phyloP scores from a whole-genome alignment of 1,284 basidiomycete genomes.

The Apiotrichum mycotoxinovorans region DNA sequence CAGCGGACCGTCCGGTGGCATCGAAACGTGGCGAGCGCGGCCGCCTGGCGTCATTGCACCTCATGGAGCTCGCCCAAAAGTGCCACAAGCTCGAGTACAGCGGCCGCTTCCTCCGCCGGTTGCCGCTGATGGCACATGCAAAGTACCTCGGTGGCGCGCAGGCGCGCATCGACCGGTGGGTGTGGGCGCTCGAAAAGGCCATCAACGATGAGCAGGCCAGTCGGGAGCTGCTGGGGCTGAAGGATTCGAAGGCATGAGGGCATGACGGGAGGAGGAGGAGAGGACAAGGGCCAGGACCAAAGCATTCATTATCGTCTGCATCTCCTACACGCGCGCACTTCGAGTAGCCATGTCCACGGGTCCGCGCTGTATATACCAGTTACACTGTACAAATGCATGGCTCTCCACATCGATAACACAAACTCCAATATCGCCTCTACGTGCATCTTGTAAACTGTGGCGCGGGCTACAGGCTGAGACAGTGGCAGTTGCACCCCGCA shows the following conservation, averaged over 20 bases:
- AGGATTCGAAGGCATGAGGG: not conserved
- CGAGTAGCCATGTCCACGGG: not conserved
- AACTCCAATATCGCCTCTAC: not conserved
- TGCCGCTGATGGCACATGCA: constrained; percentile 88
- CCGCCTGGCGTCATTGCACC: constrained; percentile 8
- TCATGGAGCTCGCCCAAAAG: not conserved
- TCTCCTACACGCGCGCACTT: not conserved
- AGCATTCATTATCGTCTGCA: not conserved
- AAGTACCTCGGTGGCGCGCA: constrained; percentile 56
- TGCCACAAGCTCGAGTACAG: constrained; percentile 4
- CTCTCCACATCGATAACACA: too few relatives aligned
- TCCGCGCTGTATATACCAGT: not conserved
- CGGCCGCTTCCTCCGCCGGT: constrained; percentile 59
- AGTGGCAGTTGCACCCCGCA: constrained; percentile 44
- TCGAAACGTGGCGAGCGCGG: constrained; percentile 6
- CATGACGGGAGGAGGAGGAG: not conserved
- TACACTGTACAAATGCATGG: not conserved
- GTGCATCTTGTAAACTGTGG: too few relatives aligned
- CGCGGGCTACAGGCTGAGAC: constrained; percentile 28
- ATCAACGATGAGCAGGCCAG: constrained; percentile 50
- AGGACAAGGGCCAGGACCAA: too few relatives aligned
- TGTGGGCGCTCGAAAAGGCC: constrained; percentile 67
- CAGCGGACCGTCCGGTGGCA: not conserved
- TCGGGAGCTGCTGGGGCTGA: not conserved
- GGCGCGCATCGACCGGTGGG: constrained; percentile 35